Percentiles rank a stretch among this genome's conserved stretches.
These are phyloP conservation scores for Aureobasidium namibiae DNA, from an alignment of 2,329 filamentous ascomycete species.

Conservation along the genomic window DNA sequence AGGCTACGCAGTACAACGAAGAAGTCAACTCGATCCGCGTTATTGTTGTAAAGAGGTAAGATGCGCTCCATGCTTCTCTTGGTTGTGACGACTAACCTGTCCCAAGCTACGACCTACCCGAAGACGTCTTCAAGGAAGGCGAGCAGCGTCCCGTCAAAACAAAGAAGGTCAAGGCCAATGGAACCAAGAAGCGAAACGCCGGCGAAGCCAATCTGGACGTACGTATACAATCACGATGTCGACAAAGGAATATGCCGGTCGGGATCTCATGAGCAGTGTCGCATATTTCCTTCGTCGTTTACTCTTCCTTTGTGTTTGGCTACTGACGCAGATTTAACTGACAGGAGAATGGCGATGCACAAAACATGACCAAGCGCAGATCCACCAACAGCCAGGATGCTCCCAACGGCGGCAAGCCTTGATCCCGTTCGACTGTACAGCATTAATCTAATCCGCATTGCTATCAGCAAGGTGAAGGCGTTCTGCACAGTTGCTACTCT, in stretches of 20 bases:
- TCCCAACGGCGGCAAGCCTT: conserved; percentile 6
- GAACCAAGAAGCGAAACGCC: conserved; percentile 35
- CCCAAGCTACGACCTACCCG: conserved; percentile 71
- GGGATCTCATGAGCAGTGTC: neutral
- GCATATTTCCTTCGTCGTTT: neutral
- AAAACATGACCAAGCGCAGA: conserved; percentile 11
- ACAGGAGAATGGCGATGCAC: conserved; percentile 2
- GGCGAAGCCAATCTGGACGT: conserved; percentile 39
- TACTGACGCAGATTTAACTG: neutral
- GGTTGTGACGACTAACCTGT: conserved; percentile 18
- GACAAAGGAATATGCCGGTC: neutral
- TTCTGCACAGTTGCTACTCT: neutral
- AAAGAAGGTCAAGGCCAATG: conserved; percentile 29
- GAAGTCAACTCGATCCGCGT: conserved; percentile 73
- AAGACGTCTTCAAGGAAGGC: conserved; percentile 77
- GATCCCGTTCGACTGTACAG: neutral
- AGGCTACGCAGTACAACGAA: conserved; percentile 66
- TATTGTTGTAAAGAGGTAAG: conserved; percentile 79
- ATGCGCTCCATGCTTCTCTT: conserved; percentile 20
- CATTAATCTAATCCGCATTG: neutral
- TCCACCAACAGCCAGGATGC: conserved; percentile 6
- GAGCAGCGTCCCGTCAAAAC: conserved; percentile 47
- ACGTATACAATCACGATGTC: conserved; percentile 23
- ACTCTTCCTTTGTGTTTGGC: neutral
- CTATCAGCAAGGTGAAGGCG: neutral